Evolutionary conservation across 352 stramenopile species (phyloP), one percentile per base, ranked within the genome.

Genomic region (Globisporangium emineosum): DNA sequence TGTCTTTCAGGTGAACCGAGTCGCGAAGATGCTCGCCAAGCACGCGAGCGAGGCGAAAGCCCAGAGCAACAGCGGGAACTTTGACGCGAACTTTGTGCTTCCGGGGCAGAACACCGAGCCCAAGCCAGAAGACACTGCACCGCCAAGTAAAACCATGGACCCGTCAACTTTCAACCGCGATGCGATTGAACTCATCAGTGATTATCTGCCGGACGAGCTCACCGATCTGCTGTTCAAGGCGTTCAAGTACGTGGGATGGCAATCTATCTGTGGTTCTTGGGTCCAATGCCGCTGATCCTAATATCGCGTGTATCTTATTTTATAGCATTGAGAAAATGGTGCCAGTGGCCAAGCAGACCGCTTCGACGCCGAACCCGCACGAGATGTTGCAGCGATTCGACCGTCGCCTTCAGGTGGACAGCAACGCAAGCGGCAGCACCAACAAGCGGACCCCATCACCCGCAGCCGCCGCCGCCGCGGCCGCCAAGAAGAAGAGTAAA

Each of bases 401-500:
- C 65, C 54, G 78, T 67, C 56, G 75, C 57, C 30, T 71, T 69
- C 49, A 81, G 66, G 29, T 71, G 70, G 27, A 68, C 19, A 49
- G 47, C 23, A 21, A 49, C 6, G 2, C 8, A 17, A 69, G 15
- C 37, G 12, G 10, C 33, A 47, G 40, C 40, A 17, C 57, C 1
- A 66, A 59, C 37, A 91, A 91, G 62, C 72, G 81, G 10, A 57
- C 73, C 21, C 78, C 69, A 4, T 59, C 78, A 4, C 54, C 69
- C 2, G 68, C 62, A 60, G 17, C 29, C 2, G 70, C 61, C 56
- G 61, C 66, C 13, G 64, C 68, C 5, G 64, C 58, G 30, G 68
- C 63, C 10, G 58, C 65, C 42, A 93, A 94, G 70, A 91, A 91
- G 71, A 93, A 92, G 61, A 91, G 80, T 70, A 93, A 93, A 52